phyloP scores from a whole-genome alignment of 805 yeast species.

The Cyberlindnera veronae region DNA sequence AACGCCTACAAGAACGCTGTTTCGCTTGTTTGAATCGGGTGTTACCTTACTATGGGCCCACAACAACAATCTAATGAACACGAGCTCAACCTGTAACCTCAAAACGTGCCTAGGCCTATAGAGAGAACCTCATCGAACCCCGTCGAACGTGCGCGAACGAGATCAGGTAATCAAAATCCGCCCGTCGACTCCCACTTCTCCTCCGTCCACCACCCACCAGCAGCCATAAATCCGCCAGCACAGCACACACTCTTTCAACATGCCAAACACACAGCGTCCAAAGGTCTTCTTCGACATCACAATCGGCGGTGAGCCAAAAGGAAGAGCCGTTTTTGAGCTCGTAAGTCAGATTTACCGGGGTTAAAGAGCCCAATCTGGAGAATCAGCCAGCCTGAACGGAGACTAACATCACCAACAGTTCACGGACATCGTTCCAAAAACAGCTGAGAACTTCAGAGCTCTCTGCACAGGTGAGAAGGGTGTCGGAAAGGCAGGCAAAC shows the following conservation, averaged over 20 bases:
- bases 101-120: neutral
- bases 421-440: slow-evolving; percentile 75
- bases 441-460: slow-evolving; percentile 87
- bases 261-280: slow-evolving; percentile 29
- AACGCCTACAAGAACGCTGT: slow-evolving; percentile 58
- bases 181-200: too few relatives aligned
- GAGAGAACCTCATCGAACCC: neutral
- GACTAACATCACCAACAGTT: slow-evolving; percentile 26
- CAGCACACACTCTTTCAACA: too few relatives aligned
- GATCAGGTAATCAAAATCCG: neutral
- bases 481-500: slow-evolving; percentile 53
- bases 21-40: neutral
- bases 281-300: slow-evolving; percentile 78
- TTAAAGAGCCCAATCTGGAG: neutral
- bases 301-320: slow-evolving; percentile 64
- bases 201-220: too few relatives aligned
- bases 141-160: neutral
- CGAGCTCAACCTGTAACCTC: neutral
- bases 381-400: neutral
- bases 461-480: slow-evolving; percentile 90
- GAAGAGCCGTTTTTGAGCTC: slow-evolving; percentile 77
- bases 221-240: too few relatives aligned
- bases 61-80: neutral
- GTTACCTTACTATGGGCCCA: neutral
- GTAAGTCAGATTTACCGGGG: slow-evolving; percentile 32